Conservation (phyloP, 352 stramenopile species). For the Sclerospora graminicola region DNA sequence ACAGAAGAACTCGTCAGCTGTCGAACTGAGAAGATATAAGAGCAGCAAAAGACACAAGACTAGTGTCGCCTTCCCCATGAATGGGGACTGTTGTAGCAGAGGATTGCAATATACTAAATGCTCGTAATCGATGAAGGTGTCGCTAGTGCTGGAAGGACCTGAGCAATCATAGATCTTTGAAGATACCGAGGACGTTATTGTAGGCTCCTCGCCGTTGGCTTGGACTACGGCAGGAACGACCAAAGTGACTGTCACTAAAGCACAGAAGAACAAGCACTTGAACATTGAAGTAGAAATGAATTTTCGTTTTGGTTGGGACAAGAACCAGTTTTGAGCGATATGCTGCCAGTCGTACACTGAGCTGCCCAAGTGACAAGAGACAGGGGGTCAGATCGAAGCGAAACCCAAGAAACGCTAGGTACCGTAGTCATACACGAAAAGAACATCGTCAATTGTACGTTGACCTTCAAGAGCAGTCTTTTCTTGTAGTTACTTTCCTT, state of each 20-base stretch:
- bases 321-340: neutral
- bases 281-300: constrained; percentile 7
- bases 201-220: neutral
- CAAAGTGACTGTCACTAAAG: neutral
- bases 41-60: constrained; percentile 45
- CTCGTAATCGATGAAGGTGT: constrained; percentile 64
- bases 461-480: no score
- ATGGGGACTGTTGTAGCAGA: constrained; percentile 29
- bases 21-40: constrained; percentile 73
- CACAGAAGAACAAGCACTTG: constrained; percentile 11
- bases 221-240: neutral
- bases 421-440: neutral
- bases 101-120: constrained; percentile 45
- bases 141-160: constrained; percentile 10
- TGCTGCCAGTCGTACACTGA: no score
- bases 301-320: neutral
- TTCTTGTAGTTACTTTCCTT: no score
- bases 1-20: constrained; percentile 76
- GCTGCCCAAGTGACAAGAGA: neutral
- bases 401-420: neutral
- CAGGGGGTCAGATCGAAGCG: neutral
- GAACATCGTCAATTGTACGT: neutral
- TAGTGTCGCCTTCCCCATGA: constrained; percentile 27
- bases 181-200: neutral
- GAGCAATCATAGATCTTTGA: constrained; percentile 20